phyloP scores from a whole-genome alignment of 495 filamentous ascomycete species.

The Melanomma pulvis-pyrius region DNA sequence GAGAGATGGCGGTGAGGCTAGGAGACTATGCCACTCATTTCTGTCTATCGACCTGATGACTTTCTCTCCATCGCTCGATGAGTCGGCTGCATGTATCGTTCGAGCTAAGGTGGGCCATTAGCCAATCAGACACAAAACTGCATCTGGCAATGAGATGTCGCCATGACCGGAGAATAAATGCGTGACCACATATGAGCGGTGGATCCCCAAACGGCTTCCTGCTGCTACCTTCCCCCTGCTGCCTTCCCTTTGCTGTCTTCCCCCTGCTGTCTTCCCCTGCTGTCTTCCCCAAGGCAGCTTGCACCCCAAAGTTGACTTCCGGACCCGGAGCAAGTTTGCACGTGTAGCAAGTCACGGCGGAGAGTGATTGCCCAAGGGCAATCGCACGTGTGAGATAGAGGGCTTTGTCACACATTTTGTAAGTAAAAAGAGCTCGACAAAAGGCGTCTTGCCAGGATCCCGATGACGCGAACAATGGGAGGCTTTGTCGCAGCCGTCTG shows the following conservation, averaged over 20 bases:
- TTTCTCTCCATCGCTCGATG: background rate
- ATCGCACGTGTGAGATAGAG: conserved; percentile 1
- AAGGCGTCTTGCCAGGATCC: background rate
- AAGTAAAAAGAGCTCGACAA: background rate
- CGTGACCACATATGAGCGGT: too few species aligned
- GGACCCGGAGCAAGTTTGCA: conserved; percentile 15
- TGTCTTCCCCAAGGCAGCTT: background rate
- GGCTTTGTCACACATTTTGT: conserved; percentile 1
- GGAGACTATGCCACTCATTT: background rate
- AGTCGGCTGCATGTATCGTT: conserved; percentile 1
- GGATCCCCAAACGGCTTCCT: conserved; percentile 4
- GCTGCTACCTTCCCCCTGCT: background rate
- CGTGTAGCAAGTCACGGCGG: conserved; percentile 5
- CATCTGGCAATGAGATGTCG: background rate
- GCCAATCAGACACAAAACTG: conserved; percentile 7
- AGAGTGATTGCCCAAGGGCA: conserved; percentile 5
- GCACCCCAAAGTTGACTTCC: conserved; percentile 8
- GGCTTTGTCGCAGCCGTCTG: conserved; percentile 22
- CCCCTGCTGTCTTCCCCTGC: conserved; percentile 1
- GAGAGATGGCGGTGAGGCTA: background rate
- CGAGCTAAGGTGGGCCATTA: background rate
- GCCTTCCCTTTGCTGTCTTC: conserved; percentile 1
- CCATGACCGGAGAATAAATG: conserved; percentile 15
- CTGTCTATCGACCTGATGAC: background rate
- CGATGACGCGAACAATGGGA: conserved; percentile 1